Evolutionary conservation across 2,329 filamentous ascomycete species (phyloP), one percentile per base, ranked within the genome.

Genomic region (Cercospora zeina): DNA sequence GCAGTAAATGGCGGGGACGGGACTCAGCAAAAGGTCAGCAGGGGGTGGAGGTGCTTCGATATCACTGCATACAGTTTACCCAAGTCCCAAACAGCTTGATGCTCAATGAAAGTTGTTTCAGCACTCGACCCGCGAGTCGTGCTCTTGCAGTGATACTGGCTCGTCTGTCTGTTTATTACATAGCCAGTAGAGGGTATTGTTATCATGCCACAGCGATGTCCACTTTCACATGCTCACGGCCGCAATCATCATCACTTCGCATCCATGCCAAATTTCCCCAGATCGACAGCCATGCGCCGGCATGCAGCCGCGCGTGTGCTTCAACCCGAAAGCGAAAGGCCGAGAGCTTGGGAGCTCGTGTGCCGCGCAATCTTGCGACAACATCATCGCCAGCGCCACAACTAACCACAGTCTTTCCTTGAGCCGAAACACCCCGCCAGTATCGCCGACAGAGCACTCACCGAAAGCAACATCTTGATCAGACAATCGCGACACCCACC

Each of bases 1-100:
- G 42, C 93, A 97, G 86, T 97, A 87, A 75, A 34, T 7, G 11
- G 27, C 24, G 2, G 11, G 33, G 27, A 2, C n/a, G 10, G 13
- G 31, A 13, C 49, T 13, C 24, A 21, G n/a, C 14, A 53, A 27
- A n/a, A 34, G n/a, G 13, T 34, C 31, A 27, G 24, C 13, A 47
- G 42, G 42, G 42, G 21, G 14, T 19, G 27, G 42, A 27, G 42
- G 7, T 27, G 42, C 42, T 47, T 47, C 42, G 5, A 47, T 47
- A 27, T 31, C 42, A 24, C 14, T 14, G 24, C 42, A 27, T 47
- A 14, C 42, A 47, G 42, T 27, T 47, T 21, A 27, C 42, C 21
- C 21, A n/a, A 24, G 24, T 21, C 13, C 42, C 42, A n/a, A 27
- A 27, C 24, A 27, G 42, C 42, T 47, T 47, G 42, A 21, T 19